phyloP scores from a whole-genome alignment of 2,329 filamentous ascomycete genomes.

The Fusarium scirpi region DNA sequence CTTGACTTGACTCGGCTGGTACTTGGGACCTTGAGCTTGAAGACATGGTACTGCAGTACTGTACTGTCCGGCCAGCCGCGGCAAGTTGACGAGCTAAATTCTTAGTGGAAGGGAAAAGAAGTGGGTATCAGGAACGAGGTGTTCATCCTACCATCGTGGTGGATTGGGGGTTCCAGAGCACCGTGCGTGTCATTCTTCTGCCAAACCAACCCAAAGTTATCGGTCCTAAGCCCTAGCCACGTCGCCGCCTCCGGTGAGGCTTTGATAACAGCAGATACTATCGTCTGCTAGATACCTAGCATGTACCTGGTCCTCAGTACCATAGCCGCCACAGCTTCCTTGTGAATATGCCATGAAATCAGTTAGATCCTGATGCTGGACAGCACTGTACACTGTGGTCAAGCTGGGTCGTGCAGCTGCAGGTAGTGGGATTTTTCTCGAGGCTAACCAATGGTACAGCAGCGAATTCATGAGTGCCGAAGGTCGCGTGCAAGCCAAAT shows the following conservation, averaged over 20 bases:
- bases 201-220: conserved; percentile 35
- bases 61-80: conserved; percentile 41
- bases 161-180: conserved; percentile 27
- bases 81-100: conserved; percentile 41
- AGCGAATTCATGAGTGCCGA: conserved; percentile 40
- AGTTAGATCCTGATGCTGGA: neutral
- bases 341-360: neutral
- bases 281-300: neutral
- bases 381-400: conserved; percentile 8
- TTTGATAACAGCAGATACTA: conserved; percentile 25
- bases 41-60: conserved; percentile 24
- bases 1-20: conserved; percentile 34
- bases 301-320: neutral
- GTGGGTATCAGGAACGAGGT: conserved; percentile 42
- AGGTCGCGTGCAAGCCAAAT: conserved; percentile 48
- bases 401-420: neutral
- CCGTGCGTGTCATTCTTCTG: conserved; percentile 29
- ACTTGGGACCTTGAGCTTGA: conserved; percentile 10
- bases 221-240: conserved; percentile 37
- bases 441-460: conserved; percentile 17
- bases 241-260: conserved; percentile 35
- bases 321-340: neutral
- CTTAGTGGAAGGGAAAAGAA: conserved; percentile 29
- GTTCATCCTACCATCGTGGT: conserved; percentile 30
- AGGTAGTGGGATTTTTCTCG: conserved; percentile 4